A percentile compares a stretch with the other conserved stretches of the same genome.
phyloP scores from a whole-genome alignment of 2,329 filamentous ascomycete genomes.

The Hyphodiscus sp. region DNA sequence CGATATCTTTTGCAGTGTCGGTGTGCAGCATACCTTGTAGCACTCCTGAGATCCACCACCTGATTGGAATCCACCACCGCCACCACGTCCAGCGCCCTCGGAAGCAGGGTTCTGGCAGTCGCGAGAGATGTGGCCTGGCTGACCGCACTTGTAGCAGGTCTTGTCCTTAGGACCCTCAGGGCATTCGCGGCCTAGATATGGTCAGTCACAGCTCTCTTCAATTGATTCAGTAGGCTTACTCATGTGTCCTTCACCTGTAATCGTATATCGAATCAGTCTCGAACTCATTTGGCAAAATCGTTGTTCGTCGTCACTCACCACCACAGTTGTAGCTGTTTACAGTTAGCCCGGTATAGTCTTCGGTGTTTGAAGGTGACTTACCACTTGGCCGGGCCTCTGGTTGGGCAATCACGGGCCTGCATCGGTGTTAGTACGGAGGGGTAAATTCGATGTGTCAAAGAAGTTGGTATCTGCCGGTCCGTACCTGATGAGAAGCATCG shows the following conservation, averaged over 20 bases:
- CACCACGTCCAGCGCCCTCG: slow-evolving; percentile 27
- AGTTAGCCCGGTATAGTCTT: slow-evolving; percentile 11
- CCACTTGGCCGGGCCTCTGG: slow-evolving; percentile 77
- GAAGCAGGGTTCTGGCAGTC: slow-evolving; percentile 42
- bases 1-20: neutral
- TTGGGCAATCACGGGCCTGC: slow-evolving; percentile 79
- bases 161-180: slow-evolving; percentile 83
- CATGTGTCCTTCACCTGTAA: slow-evolving; percentile 62
- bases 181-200: slow-evolving; percentile 71
- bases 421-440: slow-evolving; percentile 16
- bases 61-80: slow-evolving; percentile 30
- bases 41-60: slow-evolving; percentile 59
- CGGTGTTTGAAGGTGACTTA: slow-evolving; percentile 37
- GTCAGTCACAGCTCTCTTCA: slow-evolving; percentile 17
- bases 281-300: slow-evolving; percentile 4
- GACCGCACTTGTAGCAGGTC: slow-evolving; percentile 72
- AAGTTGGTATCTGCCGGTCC: slow-evolving; percentile 8
- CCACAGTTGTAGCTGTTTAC: slow-evolving; percentile 69
- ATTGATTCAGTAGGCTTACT: slow-evolving; percentile 46
- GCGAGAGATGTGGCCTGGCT: slow-evolving; percentile 84
- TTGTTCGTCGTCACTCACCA: slow-evolving; percentile 44
- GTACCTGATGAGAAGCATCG: slow-evolving; percentile 68
- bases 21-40: slow-evolving; percentile 58
- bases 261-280: slow-evolving; percentile 27
- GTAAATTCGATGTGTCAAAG: slow-evolving; percentile 16